Evolutionary conservation across 1,284 basidiomycete genomes (phyloP).

Genomic region (Vanrija pseudolonga): DNA sequence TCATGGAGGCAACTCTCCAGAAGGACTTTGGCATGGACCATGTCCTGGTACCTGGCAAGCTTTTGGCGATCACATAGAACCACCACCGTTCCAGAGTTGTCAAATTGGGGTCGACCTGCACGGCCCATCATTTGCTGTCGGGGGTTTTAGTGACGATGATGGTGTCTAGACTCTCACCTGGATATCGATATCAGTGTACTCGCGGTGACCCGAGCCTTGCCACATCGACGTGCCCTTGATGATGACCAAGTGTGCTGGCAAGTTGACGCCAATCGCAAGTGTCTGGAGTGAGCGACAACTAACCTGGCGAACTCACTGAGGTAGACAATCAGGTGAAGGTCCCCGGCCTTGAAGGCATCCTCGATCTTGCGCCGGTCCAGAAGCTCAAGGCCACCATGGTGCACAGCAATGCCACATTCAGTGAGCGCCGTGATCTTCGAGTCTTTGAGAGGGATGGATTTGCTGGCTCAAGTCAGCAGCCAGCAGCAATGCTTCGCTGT

Average conservation of each 20-base stretch:
- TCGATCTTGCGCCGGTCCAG: conserved; percentile 52
- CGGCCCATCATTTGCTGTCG: conserved; percentile 52
- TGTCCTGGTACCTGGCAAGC: conserved; percentile 30
- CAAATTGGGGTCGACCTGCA: conserved; percentile 89
- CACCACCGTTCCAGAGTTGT: conserved; percentile 53
- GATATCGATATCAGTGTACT: conserved; percentile 50
- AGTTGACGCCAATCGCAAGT: conserved; percentile 55
- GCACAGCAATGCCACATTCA: conserved; percentile 51
- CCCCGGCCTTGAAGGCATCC: conserved; percentile 47
- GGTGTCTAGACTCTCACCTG: too few relatives aligned
- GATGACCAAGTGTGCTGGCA: conserved; percentile 51
- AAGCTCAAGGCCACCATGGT: conserved; percentile 55
- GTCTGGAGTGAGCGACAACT: conserved; percentile 29
- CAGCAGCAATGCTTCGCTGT: not conserved
- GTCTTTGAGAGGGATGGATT: conserved; percentile 24
- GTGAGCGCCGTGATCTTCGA: conserved; percentile 30
- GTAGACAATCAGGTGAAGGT: conserved; percentile 48
- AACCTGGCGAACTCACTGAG: conserved; percentile 34
- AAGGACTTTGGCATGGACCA: conserved; percentile 55
- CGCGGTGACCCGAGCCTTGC: conserved; percentile 36
- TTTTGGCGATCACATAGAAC: conserved; percentile 41
- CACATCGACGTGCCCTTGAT: conserved; percentile 48
- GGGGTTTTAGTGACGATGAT: too few relatives aligned
- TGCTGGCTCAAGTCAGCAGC: conserved; percentile 1
- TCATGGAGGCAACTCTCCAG: conserved; percentile 80